Conservation (phyloP, 768 basidiomycete species). For the Phylloporus sp. region DNA sequence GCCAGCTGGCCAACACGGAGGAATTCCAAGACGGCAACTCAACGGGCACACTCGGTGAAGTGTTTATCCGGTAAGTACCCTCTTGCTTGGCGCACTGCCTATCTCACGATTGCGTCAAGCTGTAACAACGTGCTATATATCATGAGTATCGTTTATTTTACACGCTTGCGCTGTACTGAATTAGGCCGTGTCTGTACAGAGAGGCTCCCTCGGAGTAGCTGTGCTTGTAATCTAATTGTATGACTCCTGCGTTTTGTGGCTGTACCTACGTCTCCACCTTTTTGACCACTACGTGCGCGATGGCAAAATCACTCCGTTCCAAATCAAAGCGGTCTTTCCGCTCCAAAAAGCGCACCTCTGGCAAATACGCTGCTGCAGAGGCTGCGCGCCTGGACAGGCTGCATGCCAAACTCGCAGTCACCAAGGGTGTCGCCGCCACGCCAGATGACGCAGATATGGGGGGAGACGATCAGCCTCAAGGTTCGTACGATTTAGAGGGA, state of each 20-base stretch:
- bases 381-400: slow-evolving; percentile 75
- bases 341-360: slow-evolving; percentile 68
- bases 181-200: slow-evolving; percentile 46
- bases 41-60: slow-evolving; percentile 95
- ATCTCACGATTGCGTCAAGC: slow-evolving; percentile 36
- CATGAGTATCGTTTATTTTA: slow-evolving; percentile 52
- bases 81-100: background rate
- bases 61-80: slow-evolving; percentile 84
- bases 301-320: slow-evolving; percentile 84
- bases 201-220: slow-evolving; percentile 60
- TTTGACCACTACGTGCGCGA: slow-evolving; percentile 19
- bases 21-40: slow-evolving; percentile 96
- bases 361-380: slow-evolving; percentile 73
- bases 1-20: slow-evolving; percentile 95
- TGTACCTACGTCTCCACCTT: background rate
- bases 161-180: slow-evolving; percentile 13
- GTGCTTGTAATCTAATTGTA: background rate
- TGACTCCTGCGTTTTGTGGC: slow-evolving; percentile 3
- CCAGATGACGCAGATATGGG: slow-evolving; percentile 30
- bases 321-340: slow-evolving; percentile 79
- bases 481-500: slow-evolving; percentile 47
- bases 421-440: slow-evolving; percentile 34
- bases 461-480: slow-evolving; percentile 37
- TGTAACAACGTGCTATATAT: slow-evolving; percentile 98
- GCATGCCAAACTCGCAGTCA: slow-evolving; percentile 58